Base-by-base conservation (phyloP, 1,139 yeast species). In the Lodderomyces margitis region DNA sequence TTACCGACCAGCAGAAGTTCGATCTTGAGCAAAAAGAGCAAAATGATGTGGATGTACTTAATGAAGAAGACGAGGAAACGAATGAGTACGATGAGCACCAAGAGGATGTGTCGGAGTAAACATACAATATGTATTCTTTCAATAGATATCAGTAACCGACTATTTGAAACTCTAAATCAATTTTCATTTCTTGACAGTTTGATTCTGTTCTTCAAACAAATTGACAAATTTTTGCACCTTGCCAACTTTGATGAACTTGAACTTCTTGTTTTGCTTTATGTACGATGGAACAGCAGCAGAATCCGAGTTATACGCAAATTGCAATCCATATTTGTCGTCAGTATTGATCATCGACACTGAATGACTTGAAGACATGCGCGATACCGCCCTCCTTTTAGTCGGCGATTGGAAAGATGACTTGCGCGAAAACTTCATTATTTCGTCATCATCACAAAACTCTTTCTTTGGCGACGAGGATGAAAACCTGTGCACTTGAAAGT, bases 191-290 rank as follows among this genome's bases (percentile, higher is more conserved):
- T 12, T 23, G 11, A 11, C 17, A 23, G 32, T 12, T 40, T 38
- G 37, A 19, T 38, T 37, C 20, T 66, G 58, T 42, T 72, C 76
- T 52, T 72, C 78, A 48, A 72, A 72, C 50, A 71, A 58, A 51
- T 62, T 60, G 17, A 72, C 78, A 51, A 69, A 71, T 53, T 71
- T 71, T 47, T 72, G 77, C 16, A 72, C 78, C 49, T 72, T 72
- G 2, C 78, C 78, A 12, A 72, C 74, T 51, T 70, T 71, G 45
- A 72, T 72, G 47, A 66, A 71, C 50, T 68, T 70, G 57, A 70
- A 72, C 50, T 71, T 71, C 49, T 68, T 70, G 51, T 71, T 69
- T 35, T 65, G 62, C 51, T 68, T 70, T 41, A 72, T 70, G 47
- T 61, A 71, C 2, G 63, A 55, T 8, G 77, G 77, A 8, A 67